These are phyloP conservation scores for Rhodosporidiobolus odoratus DNA, from an alignment of 768 basidiomycete species.

Conservation along the genomic window DNA sequence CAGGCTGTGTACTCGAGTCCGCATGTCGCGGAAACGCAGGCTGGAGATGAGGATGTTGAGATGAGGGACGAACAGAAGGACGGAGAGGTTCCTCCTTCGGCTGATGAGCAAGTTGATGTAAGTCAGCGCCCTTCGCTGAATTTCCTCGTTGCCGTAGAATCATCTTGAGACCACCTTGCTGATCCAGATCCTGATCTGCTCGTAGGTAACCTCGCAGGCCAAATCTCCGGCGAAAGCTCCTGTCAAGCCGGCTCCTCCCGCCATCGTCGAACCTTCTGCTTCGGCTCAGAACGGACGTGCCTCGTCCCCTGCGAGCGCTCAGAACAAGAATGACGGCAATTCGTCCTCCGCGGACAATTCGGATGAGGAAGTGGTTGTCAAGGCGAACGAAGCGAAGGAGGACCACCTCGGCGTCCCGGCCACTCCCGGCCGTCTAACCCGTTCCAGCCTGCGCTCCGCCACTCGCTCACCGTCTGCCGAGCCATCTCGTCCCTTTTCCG, in stretches of 20 bases:
- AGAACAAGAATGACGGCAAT: background rate
- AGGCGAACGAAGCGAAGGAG: background rate
- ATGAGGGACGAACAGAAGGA: constrained; percentile 14
- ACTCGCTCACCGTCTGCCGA: background rate
- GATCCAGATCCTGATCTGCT: background rate
- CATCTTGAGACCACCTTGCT: background rate
- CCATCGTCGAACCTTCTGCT: background rate
- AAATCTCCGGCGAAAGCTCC: background rate
- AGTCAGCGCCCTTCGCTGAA: background rate
- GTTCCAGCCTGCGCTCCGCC: background rate
- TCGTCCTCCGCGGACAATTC: background rate
- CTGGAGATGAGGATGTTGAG: background rate
- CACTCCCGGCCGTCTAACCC: background rate
- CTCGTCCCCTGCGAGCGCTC: background rate
- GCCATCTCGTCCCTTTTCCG: background rate
- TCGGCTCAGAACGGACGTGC: background rate
- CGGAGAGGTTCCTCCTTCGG: background rate
- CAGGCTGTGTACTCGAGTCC: background rate
- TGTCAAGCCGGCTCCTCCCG: background rate
- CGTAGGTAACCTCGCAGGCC: background rate
- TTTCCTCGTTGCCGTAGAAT: background rate
- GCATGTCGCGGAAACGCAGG: background rate
- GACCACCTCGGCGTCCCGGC: background rate
- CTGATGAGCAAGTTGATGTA: no score
- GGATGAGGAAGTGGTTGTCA: background rate